phyloP scores from a whole-genome alignment of 352 stramenopile genomes.

The Pythium graminicola region DNA sequence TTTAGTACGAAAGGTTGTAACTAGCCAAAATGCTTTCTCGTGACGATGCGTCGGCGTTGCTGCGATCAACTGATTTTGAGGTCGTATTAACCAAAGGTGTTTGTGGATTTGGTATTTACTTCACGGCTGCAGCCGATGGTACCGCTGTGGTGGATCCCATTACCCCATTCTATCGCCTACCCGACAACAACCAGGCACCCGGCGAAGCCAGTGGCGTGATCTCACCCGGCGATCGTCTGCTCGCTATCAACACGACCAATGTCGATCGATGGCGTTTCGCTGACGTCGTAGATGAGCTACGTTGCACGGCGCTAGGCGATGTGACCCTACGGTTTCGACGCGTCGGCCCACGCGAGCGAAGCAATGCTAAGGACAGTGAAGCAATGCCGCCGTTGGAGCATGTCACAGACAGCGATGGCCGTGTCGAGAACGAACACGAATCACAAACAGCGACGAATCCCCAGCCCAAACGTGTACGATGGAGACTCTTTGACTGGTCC shows the following conservation, averaged over 20 bases:
- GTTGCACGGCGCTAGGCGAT: constrained; percentile 30
- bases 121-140: constrained; percentile 28
- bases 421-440: not conserved
- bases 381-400: not conserved
- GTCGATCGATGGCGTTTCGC: constrained; percentile 32
- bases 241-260: constrained; percentile 36
- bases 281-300: constrained; percentile 58
- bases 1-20: too few relatives aligned
- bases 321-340: constrained; percentile 45
- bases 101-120: constrained; percentile 76
- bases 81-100: constrained; percentile 46
- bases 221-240: constrained; percentile 38
- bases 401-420: not conserved
- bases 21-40: too few relatives aligned
- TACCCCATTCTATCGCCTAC: constrained; percentile 64
- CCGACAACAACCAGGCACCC: constrained; percentile 37
- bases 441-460: not conserved
- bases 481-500: constrained; percentile 22
- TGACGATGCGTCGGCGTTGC: not conserved
- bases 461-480: constrained; percentile 9
- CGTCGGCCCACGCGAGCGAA: not conserved
- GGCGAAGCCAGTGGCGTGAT: constrained; percentile 55
- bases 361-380: not conserved
- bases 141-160: constrained; percentile 47
- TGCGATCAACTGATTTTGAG: constrained; percentile 23